phyloP scores from a whole-genome alignment of 73 alveolate species.

The Loxodes magnus region DNA sequence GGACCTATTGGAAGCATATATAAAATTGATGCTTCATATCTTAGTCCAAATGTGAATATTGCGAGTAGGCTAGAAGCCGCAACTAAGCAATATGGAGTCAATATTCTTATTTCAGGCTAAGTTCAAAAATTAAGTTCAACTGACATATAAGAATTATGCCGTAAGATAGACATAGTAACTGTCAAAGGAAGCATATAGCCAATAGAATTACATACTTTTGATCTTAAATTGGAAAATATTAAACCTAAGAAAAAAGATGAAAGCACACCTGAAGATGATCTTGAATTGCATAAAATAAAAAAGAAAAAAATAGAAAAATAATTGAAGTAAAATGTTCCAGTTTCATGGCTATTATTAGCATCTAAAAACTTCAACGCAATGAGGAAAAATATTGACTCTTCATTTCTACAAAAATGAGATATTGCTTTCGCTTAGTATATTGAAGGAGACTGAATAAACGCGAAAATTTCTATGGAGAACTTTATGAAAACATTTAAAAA shows the following conservation, averaged over 20 bases:
- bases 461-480: conserved; percentile 20
- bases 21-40: conserved; percentile 76
- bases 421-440: conserved; percentile 24
- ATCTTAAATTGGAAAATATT: conserved; percentile 28
- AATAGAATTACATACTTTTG: conserved; percentile 54
- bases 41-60: conserved; percentile 80
- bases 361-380: too few relatives aligned
- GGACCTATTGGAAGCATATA: conserved; percentile 87
- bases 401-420: too few relatives aligned
- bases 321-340: too few relatives aligned
- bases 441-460: conserved; percentile 31
- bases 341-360: too few relatives aligned
- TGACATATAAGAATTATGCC: conserved; percentile 17
- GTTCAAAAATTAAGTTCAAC: conserved; percentile 37
- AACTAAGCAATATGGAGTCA: too few relatives aligned
- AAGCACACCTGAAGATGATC: too few relatives aligned
- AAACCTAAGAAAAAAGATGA: conserved; percentile 31
- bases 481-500: conserved; percentile 16
- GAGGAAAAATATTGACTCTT: too few relatives aligned
- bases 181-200: conserved; percentile 62
- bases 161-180: conserved; percentile 68
- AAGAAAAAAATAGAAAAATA: too few relatives aligned
- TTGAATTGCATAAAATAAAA: too few relatives aligned
- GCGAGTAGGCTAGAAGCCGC: conserved; percentile 84
- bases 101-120: conserved; percentile 61